Evolutionary conservation across 306 rosid genomes (phyloP), one percentile per base, ranked within the genome.

Genomic region (Castanea mollissima): DNA sequence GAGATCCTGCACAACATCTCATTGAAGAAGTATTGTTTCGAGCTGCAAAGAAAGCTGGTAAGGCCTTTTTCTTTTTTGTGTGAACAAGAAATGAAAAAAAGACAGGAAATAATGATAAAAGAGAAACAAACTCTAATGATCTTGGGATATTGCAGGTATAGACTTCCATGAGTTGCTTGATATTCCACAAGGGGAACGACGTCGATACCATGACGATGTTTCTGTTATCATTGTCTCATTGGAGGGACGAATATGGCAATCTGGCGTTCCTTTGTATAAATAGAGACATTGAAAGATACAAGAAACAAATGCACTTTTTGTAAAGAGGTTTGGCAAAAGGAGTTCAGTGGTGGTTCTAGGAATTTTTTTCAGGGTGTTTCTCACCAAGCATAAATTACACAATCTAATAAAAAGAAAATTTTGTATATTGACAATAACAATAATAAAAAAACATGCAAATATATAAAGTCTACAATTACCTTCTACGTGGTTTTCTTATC

Each of bases 1-100:
- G 86, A 67, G 97, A 94, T 82, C 98, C 97, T 59, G 97, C 98
- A 13, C 97, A 92, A 25, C 89, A 91, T 83, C 91, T 94, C 73
- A 81, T 92, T 62, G 87, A 92, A 85, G 91, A 89, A 78, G 87
- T 90, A 31, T 69, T 94, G 69, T 73, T 56, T 72, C 69, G 92
- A 76, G 98, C 94, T 4, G 98, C 98, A 2, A 70, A 85, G 80
- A 91, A 90, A 83, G 90, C 92, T 1, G 94, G 98, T 94, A 83
- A 75, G 32, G 44, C 44, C 71, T 31, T 32, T 44, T 0, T 6
- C 27, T 54, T 71, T 73, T 21, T 2, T 12, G 8, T 15, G 49
- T 78, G 41, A 59, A n/a, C 44, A 31, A 4, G 44, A 78, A 72
- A 55, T 5, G 8, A 3, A 57, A 6, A 6, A 7, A 20, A 1